Conservation (phyloP, 1,284 basidiomycete species). For the Trichosporon sp. region DNA sequence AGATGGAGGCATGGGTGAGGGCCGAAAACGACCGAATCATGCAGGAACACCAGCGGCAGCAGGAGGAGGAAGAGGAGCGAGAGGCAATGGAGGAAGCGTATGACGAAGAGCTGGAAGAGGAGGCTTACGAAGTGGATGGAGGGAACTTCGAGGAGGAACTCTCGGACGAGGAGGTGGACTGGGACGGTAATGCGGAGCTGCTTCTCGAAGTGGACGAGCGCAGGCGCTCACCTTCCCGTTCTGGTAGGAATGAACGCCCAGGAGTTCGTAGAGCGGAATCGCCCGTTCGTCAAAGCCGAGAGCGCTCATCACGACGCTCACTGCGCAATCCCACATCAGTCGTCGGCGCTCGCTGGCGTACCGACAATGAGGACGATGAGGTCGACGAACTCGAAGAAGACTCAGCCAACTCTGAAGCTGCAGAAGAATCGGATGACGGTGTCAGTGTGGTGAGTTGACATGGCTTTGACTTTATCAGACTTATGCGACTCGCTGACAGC, state of each 20-base stretch:
- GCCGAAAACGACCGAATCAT: background rate
- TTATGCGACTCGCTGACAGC: background rate
- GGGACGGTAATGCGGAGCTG: background rate
- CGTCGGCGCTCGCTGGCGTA: background rate
- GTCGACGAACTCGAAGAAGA: background rate
- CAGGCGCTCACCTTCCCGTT: no score
- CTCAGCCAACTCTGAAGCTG: background rate
- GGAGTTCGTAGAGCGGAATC: background rate
- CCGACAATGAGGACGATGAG: background rate
- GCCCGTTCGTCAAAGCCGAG: background rate
- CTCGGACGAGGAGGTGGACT: background rate
- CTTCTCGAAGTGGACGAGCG: background rate
- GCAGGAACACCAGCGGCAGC: background rate
- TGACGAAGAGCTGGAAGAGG: background rate
- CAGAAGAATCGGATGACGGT: background rate
- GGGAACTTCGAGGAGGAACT: background rate
- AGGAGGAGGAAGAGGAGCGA: constrained; percentile 9
- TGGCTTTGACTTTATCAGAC: no score
- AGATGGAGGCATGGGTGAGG: background rate
- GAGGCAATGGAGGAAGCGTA: background rate
- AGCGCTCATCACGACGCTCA: background rate
- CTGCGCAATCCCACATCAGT: background rate
- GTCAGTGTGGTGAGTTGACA: background rate
- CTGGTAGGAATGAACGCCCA: background rate
- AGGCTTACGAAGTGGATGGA: background rate